Evolutionary conservation across 2,329 filamentous ascomycete species (phyloP).

Genomic region (Clonostachys solani): DNA sequence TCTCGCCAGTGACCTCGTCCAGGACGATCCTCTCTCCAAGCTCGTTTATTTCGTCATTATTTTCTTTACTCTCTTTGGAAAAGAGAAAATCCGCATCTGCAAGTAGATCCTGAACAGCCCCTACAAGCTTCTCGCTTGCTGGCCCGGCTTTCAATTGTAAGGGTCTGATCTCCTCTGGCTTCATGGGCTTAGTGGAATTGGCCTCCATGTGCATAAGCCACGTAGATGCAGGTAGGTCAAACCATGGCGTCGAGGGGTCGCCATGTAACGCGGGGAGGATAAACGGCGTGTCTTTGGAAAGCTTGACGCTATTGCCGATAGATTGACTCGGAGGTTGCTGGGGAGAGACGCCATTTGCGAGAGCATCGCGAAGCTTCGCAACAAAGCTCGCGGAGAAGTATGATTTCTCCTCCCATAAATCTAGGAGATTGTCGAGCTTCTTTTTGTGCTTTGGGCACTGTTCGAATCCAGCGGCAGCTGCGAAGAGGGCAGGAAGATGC

Average conservation of each 20-base stretch:
- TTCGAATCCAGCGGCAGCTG: slow-evolving; percentile 50
- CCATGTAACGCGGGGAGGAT: slow-evolving; percentile 75
- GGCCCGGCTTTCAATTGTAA: slow-evolving; percentile 66
- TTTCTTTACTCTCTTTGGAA: slow-evolving; percentile 40
- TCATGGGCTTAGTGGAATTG: slow-evolving; percentile 71
- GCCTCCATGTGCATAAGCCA: slow-evolving; percentile 76
- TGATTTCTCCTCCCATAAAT: slow-evolving; percentile 64
- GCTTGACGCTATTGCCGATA: slow-evolving; percentile 15
- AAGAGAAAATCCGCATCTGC: slow-evolving; percentile 68
- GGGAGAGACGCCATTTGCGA: slow-evolving; percentile 29
- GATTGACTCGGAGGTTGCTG: no score
- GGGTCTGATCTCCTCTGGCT: slow-evolving; percentile 65
- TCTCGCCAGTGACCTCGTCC: slow-evolving; percentile 63
- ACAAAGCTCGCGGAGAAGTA: slow-evolving; percentile 56
- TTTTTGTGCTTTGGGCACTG: slow-evolving; percentile 61
- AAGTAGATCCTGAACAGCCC: slow-evolving; percentile 67
- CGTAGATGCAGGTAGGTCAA: slow-evolving; percentile 78
- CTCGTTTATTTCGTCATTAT: slow-evolving; percentile 63
- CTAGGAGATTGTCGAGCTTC: slow-evolving; percentile 61
- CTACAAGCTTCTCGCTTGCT: slow-evolving; percentile 60
- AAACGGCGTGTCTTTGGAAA: slow-evolving; percentile 58
- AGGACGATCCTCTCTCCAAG: slow-evolving; percentile 65
- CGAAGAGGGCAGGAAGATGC: slow-evolving; percentile 58
- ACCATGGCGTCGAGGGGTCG: slow-evolving; percentile 68
- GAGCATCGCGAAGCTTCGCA: slow-evolving; percentile 53